Conservation (phyloP, 345 rosid genomes). For the Euphorbia tirucalli region DNA sequence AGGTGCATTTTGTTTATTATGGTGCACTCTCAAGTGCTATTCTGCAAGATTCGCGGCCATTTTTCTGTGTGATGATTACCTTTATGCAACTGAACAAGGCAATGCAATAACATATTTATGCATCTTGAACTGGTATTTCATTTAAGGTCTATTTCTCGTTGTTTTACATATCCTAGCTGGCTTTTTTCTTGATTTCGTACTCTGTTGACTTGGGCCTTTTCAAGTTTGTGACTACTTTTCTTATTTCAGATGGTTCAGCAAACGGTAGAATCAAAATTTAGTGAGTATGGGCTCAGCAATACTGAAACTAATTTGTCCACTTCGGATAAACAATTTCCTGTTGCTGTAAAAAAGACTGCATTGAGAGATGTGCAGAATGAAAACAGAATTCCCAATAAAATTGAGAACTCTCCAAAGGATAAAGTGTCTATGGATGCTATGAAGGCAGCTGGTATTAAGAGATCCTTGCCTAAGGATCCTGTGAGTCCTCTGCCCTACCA, state of each 20-base stretch:
- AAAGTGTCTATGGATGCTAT: slow-evolving; percentile 30
- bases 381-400: slow-evolving; percentile 42
- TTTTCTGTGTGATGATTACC: too few relatives aligned
- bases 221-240: not conserved
- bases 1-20: too few relatives aligned
- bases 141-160: not conserved
- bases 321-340: slow-evolving; percentile 40
- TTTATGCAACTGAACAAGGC: too few relatives aligned
- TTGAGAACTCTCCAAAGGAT: slow-evolving; percentile 41
- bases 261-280: slow-evolving; percentile 39
- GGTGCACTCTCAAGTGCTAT: too few relatives aligned
- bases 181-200: not conserved
- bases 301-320: slow-evolving; percentile 36
- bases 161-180: too few relatives aligned
- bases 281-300: slow-evolving; percentile 37
- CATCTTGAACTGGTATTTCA: not conserved
- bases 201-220: not conserved
- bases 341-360: slow-evolving; percentile 50
- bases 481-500: slow-evolving; percentile 25
- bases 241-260: slow-evolving; percentile 52
- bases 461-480: slow-evolving; percentile 42
- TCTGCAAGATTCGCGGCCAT: too few relatives aligned
- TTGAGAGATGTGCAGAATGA: slow-evolving; percentile 62
- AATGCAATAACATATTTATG: not conserved
- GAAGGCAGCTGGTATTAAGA: slow-evolving; percentile 57